Percentiles rank a stretch among this genome's conserved stretches.
Evolutionary conservation across 345 rosid genomes (phyloP).

Genomic region (Aethionema arabicum): DNA sequence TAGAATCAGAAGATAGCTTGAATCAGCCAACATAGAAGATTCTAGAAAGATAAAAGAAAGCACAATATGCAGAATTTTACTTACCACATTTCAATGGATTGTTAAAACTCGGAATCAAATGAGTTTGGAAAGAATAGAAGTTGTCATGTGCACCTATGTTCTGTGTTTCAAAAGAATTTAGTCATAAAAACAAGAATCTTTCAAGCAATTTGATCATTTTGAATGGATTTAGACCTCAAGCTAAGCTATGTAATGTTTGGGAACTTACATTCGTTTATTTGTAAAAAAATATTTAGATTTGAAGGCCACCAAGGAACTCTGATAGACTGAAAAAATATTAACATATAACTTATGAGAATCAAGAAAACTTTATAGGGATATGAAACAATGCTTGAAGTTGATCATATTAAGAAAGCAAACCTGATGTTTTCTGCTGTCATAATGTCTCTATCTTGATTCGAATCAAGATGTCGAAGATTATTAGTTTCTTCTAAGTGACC

Average conservation of each 20-base stretch:
- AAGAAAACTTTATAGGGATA: not conserved
- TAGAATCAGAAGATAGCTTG: conserved; percentile 27
- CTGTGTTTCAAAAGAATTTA: conserved; percentile 17
- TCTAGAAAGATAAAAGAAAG: not conserved
- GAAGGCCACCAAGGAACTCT: conserved; percentile 59
- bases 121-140: conserved; percentile 19
- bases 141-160: conserved; percentile 24
- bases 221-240: conserved; percentile 10
- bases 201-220: conserved; percentile 1
- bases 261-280: conserved; percentile 24
- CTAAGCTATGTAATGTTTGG: not conserved
- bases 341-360: conserved; percentile 13
- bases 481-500: conserved; percentile 74
- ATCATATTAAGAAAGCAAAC: conserved; percentile 16
- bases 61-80: not conserved
- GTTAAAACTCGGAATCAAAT: conserved; percentile 18
- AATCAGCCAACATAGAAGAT: conserved; percentile 9
- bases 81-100: conserved; percentile 26
- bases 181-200: not conserved
- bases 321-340: conserved; percentile 59
- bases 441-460: conserved; percentile 56
- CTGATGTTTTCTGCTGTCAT: conserved; percentile 59
- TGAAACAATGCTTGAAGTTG: conserved; percentile 3
- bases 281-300: conserved; percentile 21
- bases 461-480: conserved; percentile 65